These are phyloP conservation scores for Oryza australiensis DNA, from an alignment of 176 grass and related monocot genomes.

Conservation along the genomic window DNA sequence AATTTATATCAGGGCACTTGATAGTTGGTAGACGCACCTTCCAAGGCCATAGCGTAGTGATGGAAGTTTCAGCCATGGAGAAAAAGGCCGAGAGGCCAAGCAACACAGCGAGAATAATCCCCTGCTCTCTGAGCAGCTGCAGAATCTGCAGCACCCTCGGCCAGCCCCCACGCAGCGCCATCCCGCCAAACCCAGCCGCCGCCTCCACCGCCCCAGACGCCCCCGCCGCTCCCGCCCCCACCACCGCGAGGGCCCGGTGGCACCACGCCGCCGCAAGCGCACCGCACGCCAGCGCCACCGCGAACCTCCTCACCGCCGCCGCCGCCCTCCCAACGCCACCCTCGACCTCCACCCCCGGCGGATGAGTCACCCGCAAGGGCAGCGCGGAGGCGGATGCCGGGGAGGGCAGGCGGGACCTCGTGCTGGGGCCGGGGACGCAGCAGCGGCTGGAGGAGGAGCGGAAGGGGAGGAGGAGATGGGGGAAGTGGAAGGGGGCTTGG, in stretches of 20 bases:
- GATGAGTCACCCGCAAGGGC: background rate
- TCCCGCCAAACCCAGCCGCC: conserved; percentile 32
- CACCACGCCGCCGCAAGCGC: conserved; percentile 38
- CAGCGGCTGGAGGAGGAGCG: background rate
- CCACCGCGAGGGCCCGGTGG: conserved; percentile 26
- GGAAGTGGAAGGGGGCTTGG: conserved; percentile 41
- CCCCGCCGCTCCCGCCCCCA: conserved; percentile 31
- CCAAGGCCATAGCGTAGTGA: conserved; percentile 98
- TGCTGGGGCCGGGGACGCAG: background rate
- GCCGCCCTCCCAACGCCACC: background rate
- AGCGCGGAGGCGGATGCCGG: conserved; percentile 26
- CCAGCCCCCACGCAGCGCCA: conserved; percentile 45
- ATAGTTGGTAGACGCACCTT: conserved; percentile 54
- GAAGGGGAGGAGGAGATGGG: conserved; percentile 13
- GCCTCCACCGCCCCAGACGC: conserved; percentile 43
- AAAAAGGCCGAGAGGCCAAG: conserved; percentile 95
- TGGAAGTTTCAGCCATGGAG: conserved; percentile 96
- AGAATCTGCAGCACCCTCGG: conserved; percentile 66
- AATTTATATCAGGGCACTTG: background rate
- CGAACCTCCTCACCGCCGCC: conserved; percentile 30
- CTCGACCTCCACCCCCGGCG: conserved; percentile 10
- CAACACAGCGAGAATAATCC: conserved; percentile 58
- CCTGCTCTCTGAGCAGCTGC: conserved; percentile 79
- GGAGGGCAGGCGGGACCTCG: conserved; percentile 8
- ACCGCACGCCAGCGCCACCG: conserved; percentile 25